Percentiles rank a stretch among this genome's conserved stretches.
Conservation (phyloP, 805 yeast genomes). For the Kluyveromyces siamensis region DNA sequence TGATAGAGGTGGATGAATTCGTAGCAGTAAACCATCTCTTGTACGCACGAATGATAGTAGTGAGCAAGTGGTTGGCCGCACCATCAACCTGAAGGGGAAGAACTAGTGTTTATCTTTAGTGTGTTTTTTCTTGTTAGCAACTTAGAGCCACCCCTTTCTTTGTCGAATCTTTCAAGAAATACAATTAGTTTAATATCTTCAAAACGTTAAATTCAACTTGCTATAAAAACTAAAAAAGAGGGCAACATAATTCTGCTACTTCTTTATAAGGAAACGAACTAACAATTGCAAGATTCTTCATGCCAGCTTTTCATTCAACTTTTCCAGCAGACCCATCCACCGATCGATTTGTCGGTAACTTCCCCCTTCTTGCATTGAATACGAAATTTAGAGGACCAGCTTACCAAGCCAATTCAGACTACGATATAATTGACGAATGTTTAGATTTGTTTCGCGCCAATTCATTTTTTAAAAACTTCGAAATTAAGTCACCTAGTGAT, state of each 20-base stretch:
- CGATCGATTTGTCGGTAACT: constrained; percentile 64
- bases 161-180: not conserved
- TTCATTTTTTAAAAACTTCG: constrained; percentile 93
- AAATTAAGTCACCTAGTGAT: constrained; percentile 92
- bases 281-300: not conserved
- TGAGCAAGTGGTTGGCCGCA: too few species aligned
- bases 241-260: too few species aligned
- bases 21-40: too few species aligned
- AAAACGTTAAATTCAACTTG: too few species aligned
- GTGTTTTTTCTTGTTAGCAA: too few species aligned
- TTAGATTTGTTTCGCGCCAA: constrained; percentile 91
- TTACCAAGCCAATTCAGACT: constrained; percentile 63
- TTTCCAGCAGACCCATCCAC: constrained; percentile 54
- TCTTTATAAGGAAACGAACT: not conserved
- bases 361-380: constrained; percentile 76
- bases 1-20: too few species aligned
- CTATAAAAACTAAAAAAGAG: too few species aligned
- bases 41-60: too few species aligned
- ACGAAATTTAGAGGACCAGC: constrained; percentile 89
- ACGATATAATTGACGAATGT: constrained; percentile 87
- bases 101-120: too few species aligned
- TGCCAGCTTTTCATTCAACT: constrained; percentile 69
- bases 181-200: too few species aligned
- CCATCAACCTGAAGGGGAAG: too few species aligned
- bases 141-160: not conserved